Base-by-base conservation (phyloP, 2,329 filamentous ascomycete species). In the Claviceps maximensis region DNA sequence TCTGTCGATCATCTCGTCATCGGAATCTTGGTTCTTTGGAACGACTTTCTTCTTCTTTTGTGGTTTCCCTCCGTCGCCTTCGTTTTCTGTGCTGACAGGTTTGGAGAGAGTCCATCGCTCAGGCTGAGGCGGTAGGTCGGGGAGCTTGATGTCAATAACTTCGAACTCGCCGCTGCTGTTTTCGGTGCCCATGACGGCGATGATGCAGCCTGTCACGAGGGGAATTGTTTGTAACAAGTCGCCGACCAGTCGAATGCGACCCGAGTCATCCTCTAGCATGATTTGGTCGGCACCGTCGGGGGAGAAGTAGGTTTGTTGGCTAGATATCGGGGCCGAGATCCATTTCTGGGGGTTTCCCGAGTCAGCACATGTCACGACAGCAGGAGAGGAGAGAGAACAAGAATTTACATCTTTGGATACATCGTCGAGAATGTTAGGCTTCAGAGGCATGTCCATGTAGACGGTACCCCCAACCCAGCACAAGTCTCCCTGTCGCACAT, bases 391-490 rank as follows among this genome's bases (percentile, higher is more conserved):
- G 4, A 21, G 9, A 10, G 12, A 41, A 41, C 2, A 8, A 41
- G 4, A 41, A 10, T 79, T 58, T 71, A 90, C 87, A 68, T 96
- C 91, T 69, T 94, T 95, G 42, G 87, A 86, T 44, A 98, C 87
- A 61, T 98, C 93, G 55, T 96, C 90, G 36, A 98, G 73, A 66
- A 98, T 91, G 64, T 94, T 95, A 1, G 94, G 93, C 71, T 98
- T 98, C 62, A 96, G 69, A 2, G 87, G 81, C 88, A 98, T 90
- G 58, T 97, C 89, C 86, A 97, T 95, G 67, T 95, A 98, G 33
- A 97, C 82, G 0, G 93, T 98, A 17, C 94, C 93, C 0, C 84
- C 78, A 17, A 98, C 86, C 89, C 91, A 98, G 71, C 91, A 97
- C 38, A 97, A 74, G 71, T 96, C 84, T 57, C 93, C 93, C 72